phyloP scores from a whole-genome alignment of 345 rosid genomes.

The Lepidium aucheri region DNA sequence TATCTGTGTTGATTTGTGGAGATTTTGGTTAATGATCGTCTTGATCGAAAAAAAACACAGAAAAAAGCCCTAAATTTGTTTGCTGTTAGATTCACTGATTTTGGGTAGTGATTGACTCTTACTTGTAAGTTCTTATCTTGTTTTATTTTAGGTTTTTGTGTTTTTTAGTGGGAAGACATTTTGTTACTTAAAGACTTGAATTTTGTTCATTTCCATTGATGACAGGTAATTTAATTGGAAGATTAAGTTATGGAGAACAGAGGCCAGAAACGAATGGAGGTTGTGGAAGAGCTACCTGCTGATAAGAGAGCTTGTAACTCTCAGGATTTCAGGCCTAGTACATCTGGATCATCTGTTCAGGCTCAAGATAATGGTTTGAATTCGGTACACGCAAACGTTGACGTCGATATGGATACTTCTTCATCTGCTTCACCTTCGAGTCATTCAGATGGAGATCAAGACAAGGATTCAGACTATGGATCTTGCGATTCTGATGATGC shows the following conservation, averaged over 20 bases:
- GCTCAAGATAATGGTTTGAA: conserved; percentile 42
- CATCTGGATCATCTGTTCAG: conserved; percentile 58
- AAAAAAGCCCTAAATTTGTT: neutral
- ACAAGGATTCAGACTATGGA: conserved; percentile 62
- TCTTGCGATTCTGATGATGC: conserved; percentile 82
- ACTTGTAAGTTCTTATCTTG: conserved; percentile 1
- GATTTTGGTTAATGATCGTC: neutral
- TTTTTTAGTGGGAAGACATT: neutral
- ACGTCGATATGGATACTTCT: conserved; percentile 82
- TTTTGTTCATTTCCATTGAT: conserved; percentile 2
- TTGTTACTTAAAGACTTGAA: neutral
- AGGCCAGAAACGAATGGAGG: conserved; percentile 84
- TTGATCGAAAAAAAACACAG: neutral
- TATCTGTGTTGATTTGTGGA: neutral
- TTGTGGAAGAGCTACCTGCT: conserved; percentile 69
- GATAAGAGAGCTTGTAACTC: conserved; percentile 95
- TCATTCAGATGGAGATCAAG: conserved; percentile 68
- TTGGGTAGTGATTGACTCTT: conserved; percentile 6
- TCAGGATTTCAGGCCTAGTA: conserved; percentile 63
- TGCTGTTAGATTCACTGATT: conserved; percentile 6
- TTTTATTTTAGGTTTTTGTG: neutral
- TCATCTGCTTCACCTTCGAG: conserved; percentile 82
- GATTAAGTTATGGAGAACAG: conserved; percentile 60
- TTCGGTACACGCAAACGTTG: conserved; percentile 37
- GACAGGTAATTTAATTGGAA: neutral